Evolutionary conservation across 768 basidiomycete species (phyloP), one percentile per base, ranked within the genome.

Genomic region (Dioszegia aurantiaca): DNA sequence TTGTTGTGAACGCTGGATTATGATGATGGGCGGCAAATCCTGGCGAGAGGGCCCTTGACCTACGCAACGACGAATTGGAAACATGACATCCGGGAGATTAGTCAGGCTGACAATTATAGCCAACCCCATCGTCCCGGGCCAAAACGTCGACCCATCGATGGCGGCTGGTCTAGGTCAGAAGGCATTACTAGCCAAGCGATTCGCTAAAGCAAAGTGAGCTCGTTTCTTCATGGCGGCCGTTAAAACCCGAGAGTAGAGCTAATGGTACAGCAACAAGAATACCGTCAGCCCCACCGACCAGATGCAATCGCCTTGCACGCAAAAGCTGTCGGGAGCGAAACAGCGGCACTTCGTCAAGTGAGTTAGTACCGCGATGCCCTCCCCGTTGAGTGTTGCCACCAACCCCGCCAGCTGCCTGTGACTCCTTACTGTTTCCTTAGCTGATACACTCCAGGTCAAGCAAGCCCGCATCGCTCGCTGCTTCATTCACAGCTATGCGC

Each of bases 321-420:
- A 92, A 78, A 98, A 97, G 77, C 82, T 98, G 52, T 87, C 81
- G 48, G 88, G 88, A 17, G 87, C 87, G 2, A 93, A 85, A 82
- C 92, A 94, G 82, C 90, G 90, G 78, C 90, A 90, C 70, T 98
- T 95, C 74, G 80, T 77, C 58, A 95, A 90, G 94, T 94, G 63
- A 36, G 86, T 21, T 14, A 41, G 31, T 3, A 36, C 17, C 28
- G 17, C 56, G 26, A 24, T 6, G 23, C 17, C 42, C 49, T n/a
- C 19, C n/a, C n/a, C n/a, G n/a, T 37, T 27, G 1, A 11, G 12
- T 8, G 10, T 23, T n/a, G n/a, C n/a, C n/a, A n/a, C n/a, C n/a
- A n/a, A n/a, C n/a, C n/a, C n/a, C n/a, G n/a, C n/a, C n/a, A n/a
- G n/a, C n/a, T n/a, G n/a, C n/a, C n/a, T n/a, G n/a, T n/a, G n/a